Base-by-base conservation (phyloP, 177 flowering plant genomes). In the Vitis hybrid region DNA sequence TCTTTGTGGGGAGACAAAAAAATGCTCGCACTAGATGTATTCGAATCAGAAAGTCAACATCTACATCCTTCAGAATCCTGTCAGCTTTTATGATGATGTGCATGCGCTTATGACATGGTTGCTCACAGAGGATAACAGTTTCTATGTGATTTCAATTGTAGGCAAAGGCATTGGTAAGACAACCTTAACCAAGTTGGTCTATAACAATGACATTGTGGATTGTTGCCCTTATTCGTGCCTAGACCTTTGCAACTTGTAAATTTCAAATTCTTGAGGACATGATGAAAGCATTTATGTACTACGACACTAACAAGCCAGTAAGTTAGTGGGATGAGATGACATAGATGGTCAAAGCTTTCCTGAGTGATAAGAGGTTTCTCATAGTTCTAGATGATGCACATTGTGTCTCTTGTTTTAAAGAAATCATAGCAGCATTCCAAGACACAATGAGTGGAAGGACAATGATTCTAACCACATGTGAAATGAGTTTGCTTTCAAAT, bases 121-220 rank as follows among this genome's bases (percentile, higher is more conserved):
- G 35, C 35, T 32, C 35, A 24, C 4, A 12, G 32, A 20, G 56
- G 21, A 10, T 21, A 32, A 15, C 2, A 11, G 30, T 5, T 32
- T 2, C 35, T 41, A 4, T 2, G 56, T 20, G 2, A 13, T 64
- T 17, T 32, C 56, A 15, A 41, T 64, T 51, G 27, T 64, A 10
- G 67, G 67, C 2, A 13, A 64, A 17, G 67, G 67, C 15, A 11
- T 64, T 6, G 67, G 67, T 3, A 64, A 64, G 67, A 64, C 67
- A 20, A 51, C 67, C 17, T 24, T 64, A 13, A 54, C 67, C 3
- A 50, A 64, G n/a, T 12, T n/a, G 21, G 14, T 64, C 13, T 48
- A 11, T 10, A 7, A 64, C 27, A 13, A 64, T 12, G 14, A 1
- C 2, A 11, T 2, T 51, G 52, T 64, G 17, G 14, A 49, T 2